phyloP scores from a whole-genome alignment of 306 rosid genomes.

The Corylus americana region DNA sequence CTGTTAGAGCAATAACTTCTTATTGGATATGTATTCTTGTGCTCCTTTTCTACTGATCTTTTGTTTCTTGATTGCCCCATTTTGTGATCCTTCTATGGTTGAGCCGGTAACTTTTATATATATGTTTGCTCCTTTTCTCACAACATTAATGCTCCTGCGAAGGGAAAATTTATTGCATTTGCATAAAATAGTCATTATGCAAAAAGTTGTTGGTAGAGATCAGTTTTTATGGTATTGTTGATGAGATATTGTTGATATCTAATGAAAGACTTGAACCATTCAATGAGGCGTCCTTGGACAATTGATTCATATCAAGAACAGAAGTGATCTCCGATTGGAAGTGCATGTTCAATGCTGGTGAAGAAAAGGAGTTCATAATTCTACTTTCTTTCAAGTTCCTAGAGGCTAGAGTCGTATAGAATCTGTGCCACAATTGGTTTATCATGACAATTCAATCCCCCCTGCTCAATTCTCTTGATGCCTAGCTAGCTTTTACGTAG shows the following conservation, averaged over 20 bases:
- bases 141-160: conserved; percentile 71
- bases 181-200: no score
- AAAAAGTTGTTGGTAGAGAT: no score
- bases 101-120: conserved; percentile 73
- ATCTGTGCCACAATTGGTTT: no score
- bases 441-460: no score
- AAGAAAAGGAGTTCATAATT: conserved; percentile 48
- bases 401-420: background rate
- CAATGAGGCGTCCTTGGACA: conserved; percentile 82
- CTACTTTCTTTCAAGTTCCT: conserved; percentile 7
- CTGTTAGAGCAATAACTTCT: background rate
- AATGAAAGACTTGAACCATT: conserved; percentile 85
- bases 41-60: background rate
- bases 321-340: conserved; percentile 33
- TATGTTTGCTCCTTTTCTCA: conserved; percentile 85
- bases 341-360: conserved; percentile 55
- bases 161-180: conserved; percentile 88
- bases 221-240: conserved; percentile 37
- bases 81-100: background rate
- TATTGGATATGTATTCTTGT: background rate
- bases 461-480: no score
- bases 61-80: background rate
- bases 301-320: conserved; percentile 74
- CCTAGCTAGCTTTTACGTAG: no score
- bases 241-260: conserved; percentile 59